Conservation (phyloP, 805 yeast genomes). For the Kodamaea kaohsiungensis region DNA sequence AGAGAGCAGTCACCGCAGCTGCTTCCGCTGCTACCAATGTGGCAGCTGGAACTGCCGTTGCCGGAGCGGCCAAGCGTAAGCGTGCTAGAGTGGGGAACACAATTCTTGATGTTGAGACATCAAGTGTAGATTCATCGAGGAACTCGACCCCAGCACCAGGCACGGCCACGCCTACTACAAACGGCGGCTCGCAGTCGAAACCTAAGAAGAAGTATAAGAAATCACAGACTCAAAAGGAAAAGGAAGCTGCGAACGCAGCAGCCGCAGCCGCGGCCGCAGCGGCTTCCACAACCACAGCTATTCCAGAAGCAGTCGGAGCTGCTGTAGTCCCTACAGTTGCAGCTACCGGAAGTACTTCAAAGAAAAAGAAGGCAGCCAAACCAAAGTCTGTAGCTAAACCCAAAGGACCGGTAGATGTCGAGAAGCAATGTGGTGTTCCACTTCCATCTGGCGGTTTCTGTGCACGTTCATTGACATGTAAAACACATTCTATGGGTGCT, state of each 20-base stretch:
- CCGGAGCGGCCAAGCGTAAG: slow-evolving; percentile 28
- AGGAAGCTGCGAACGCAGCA: slow-evolving; percentile 48
- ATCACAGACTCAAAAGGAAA: slow-evolving; percentile 44
- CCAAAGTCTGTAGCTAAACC: slow-evolving; percentile 52
- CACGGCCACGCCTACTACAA: slow-evolving; percentile 15
- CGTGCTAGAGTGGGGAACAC: slow-evolving; percentile 23
- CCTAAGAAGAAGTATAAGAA: slow-evolving; percentile 48
- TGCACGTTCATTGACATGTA: slow-evolving; percentile 94
- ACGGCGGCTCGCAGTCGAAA: slow-evolving; percentile 19
- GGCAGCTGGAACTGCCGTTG: slow-evolving; percentile 8
- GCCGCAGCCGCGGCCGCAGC: slow-evolving; percentile 46
- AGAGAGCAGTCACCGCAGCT: slow-evolving; percentile 21
- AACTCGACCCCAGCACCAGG: slow-evolving; percentile 38
- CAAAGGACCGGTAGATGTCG: slow-evolving; percentile 86
- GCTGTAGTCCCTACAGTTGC: not conserved
- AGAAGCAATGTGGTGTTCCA: slow-evolving; percentile 94
- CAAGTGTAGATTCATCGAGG: slow-evolving; percentile 42
- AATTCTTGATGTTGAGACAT: slow-evolving; percentile 32
- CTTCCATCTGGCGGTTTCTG: slow-evolving; percentile 93
- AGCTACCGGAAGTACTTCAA: slow-evolving; percentile 14
- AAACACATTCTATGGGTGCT: slow-evolving; percentile 98
- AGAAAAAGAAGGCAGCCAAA: slow-evolving; percentile 36
- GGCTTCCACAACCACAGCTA: slow-evolving; percentile 11
- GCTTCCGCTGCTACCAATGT: slow-evolving; percentile 17
- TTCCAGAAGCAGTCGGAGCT: slow-evolving; percentile 9